Evolutionary conservation across 129 eudicot genomes (phyloP), one percentile per base, ranked within the genome.

Genomic region (Artemisia annua): DNA sequence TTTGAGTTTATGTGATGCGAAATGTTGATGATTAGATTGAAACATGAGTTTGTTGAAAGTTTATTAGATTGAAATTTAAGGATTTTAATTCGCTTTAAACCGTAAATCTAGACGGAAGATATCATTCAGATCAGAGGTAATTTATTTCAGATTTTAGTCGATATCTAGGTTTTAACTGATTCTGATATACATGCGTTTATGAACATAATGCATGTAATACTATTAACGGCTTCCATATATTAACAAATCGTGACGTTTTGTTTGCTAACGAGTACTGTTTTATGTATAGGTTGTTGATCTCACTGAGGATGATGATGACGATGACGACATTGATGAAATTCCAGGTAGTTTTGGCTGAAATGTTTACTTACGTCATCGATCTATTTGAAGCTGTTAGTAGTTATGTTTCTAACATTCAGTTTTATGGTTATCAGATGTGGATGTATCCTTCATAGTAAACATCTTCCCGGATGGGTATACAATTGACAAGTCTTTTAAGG

Each of bases 401-500:
- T 17, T 22, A 10, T 50, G 61, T 57, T 20, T 30, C 32, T 51
- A 50, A 61, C 17, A 67, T 1, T 30, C 30, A 55, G 17, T 79
- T 58, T 48, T 39, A 12, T 70, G 70, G 75, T 68, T 66, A 17
- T 13, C 80, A 90, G 98, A 90, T 58, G 74, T 68, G 62, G 78
- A 76, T 55, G 81, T 81, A 49, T 81, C 85, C 20, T 76, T 81
- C 56, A 55, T 78, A 17, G 9, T 81, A 66, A 81, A 24, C 85
- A 64, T 81, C 52, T 81, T 76, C 48, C 75, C 70, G 16, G 69
- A 76, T 58, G 85, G 85, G 67, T 81, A 57, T 66, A 9, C 66
- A 39, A 48, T 81, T 53, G 71, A 72, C 71, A 71, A 48, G 16
- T 66, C 81, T 61, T 70, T 67, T 13, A 60, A 76, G 85, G 85